These are phyloP conservation scores for Nepenthes mirabilis DNA, from an alignment of 148 eudicot genomes.

Conservation along the genomic window DNA sequence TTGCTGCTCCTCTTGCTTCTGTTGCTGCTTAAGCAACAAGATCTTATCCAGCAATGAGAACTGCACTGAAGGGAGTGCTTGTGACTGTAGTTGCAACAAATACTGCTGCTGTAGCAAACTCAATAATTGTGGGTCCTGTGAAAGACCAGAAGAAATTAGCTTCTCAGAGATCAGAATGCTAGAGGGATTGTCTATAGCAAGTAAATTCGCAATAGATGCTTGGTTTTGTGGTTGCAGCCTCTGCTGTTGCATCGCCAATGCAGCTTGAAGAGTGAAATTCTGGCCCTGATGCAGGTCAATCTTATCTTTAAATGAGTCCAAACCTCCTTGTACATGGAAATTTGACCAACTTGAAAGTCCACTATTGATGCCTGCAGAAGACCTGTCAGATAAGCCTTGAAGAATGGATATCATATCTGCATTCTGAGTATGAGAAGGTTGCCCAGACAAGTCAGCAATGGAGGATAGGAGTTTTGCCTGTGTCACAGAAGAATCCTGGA, in stretches of 20 bases:
- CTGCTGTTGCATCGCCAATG: constrained; percentile 47
- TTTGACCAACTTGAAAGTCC: constrained; percentile 50
- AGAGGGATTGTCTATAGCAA: constrained; percentile 34
- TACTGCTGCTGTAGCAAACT: constrained; percentile 80
- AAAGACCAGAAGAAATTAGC: constrained; percentile 49
- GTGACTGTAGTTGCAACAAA: constrained; percentile 62
- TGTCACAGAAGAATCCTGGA: constrained; percentile 26
- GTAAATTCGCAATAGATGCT: constrained; percentile 29
- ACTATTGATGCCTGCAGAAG: constrained; percentile 30
- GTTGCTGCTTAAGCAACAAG: constrained; percentile 69
- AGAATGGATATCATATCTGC: constrained; percentile 50
- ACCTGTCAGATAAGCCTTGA: constrained; percentile 57
- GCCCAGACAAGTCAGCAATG: constrained; percentile 29
- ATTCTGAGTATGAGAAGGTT: constrained; percentile 40
- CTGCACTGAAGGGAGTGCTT: constrained; percentile 38
- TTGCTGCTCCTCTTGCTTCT: constrained; percentile 77
- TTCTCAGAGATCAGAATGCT: constrained; percentile 36
- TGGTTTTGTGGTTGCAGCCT: constrained; percentile 51
- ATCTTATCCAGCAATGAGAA: constrained; percentile 60
- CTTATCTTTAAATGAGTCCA: constrained; percentile 46
- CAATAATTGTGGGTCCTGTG: constrained; percentile 67
- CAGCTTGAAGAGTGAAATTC: constrained; percentile 34
- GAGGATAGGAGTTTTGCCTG: constrained; percentile 39
- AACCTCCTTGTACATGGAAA: constrained; percentile 39
- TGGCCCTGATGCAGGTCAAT: constrained; percentile 44